phyloP scores from a whole-genome alignment of 148 eudicot species.

The Suaeda aralocaspica region DNA sequence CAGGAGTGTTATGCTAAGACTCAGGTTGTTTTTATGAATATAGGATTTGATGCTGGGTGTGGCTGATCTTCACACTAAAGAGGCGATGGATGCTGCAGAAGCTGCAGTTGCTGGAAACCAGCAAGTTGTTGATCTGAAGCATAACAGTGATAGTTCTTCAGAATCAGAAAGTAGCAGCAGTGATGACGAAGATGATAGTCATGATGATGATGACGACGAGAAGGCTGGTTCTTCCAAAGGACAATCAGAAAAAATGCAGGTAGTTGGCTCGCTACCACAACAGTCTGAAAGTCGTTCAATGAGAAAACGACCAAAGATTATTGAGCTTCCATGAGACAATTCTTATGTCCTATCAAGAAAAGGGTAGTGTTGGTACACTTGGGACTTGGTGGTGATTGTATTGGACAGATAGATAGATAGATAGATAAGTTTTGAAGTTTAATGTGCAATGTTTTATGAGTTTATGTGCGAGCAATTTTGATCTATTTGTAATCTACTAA shows the following conservation, averaged over 20 bases:
- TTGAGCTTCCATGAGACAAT: slow-evolving; percentile 49
- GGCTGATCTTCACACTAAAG: slow-evolving; percentile 88
- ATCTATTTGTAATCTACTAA: not conserved
- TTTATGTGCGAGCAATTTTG: not conserved
- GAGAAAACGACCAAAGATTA: slow-evolving; percentile 58
- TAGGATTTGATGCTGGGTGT: slow-evolving; percentile 94
- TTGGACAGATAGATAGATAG: too few species aligned
- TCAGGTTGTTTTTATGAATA: not conserved
- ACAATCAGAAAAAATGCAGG: slow-evolving; percentile 21
- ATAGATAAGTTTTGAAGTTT: not conserved
- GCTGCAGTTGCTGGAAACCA: slow-evolving; percentile 62
- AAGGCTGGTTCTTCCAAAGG: slow-evolving; percentile 21
- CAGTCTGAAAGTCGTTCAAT: slow-evolving; percentile 24
- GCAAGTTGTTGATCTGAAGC: slow-evolving; percentile 31
- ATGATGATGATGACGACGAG: slow-evolving; percentile 28
- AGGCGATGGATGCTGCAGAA: slow-evolving; percentile 85
- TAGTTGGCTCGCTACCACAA: slow-evolving; percentile 26
- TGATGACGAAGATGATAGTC: slow-evolving; percentile 30
- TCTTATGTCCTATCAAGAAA: not conserved
- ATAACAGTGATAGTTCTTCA: slow-evolving; percentile 32
- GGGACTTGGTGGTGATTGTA: too few species aligned
- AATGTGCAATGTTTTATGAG: slow-evolving; percentile 5
- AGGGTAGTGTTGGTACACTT: too few species aligned
- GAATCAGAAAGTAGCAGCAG: slow-evolving; percentile 45
- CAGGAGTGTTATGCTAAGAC: slow-evolving; percentile 3